Evolutionary conservation across 768 basidiomycete species (phyloP).

Genomic region (Tulasnella sp.): DNA sequence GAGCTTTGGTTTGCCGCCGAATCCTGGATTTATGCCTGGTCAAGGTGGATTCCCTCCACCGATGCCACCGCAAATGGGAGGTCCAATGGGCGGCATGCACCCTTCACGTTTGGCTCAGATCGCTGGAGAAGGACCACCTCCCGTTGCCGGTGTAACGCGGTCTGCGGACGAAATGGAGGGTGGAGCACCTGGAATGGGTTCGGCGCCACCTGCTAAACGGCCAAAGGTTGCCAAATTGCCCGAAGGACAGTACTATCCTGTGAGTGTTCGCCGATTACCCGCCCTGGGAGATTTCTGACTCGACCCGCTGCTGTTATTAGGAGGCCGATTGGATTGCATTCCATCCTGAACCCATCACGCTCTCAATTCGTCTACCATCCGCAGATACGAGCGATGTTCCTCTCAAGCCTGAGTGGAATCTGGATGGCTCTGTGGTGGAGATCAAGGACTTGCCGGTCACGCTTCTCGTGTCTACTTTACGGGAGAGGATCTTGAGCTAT

Average conservation of each 20-base stretch:
- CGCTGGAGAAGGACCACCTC: conserved; percentile 34
- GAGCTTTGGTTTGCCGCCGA: conserved; percentile 75
- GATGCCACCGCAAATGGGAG: background rate
- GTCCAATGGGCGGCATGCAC: conserved; percentile 46
- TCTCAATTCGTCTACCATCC: conserved; percentile 74
- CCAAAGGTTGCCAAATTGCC: conserved; percentile 80
- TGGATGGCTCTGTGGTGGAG: conserved; percentile 61
- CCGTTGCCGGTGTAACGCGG: conserved; percentile 54
- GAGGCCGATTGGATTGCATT: conserved; percentile 73
- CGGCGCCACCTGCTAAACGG: conserved; percentile 74
- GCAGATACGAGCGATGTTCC: conserved; percentile 37
- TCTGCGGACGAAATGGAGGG: conserved; percentile 72
- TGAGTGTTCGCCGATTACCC: background rate
- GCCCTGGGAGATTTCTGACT: background rate
- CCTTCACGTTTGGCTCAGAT: conserved; percentile 57
- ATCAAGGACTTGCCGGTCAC: conserved; percentile 79
- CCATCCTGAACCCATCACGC: conserved; percentile 86
- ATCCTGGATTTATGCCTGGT: conserved; percentile 64
- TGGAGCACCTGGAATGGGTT: conserved; percentile 40
- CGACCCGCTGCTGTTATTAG: conserved; percentile 6
- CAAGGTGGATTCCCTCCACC: conserved; percentile 25
- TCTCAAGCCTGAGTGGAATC: conserved; percentile 86
- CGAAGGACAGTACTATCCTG: conserved; percentile 75
- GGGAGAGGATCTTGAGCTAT: conserved; percentile 76
- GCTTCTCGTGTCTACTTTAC: conserved; percentile 75